phyloP scores from a whole-genome alignment of 805 yeast species.

The Suhomyces faveliae region DNA sequence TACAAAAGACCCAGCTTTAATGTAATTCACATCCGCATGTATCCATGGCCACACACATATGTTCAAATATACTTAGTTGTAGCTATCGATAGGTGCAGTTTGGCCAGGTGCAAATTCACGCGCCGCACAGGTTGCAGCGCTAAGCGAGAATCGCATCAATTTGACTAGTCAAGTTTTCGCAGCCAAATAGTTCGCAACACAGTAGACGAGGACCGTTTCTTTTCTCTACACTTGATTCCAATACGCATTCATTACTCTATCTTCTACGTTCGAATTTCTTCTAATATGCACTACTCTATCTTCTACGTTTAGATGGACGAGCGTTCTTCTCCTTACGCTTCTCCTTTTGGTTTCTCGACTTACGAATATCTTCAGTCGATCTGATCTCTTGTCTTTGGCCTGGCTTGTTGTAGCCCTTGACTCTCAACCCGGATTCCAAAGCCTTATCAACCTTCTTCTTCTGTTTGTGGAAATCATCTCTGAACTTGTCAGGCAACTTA shows the following conservation, averaged over 20 bases:
- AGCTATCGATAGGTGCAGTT: too few relatives aligned
- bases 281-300: conserved; percentile 7
- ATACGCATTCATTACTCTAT: not conserved
- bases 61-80: too few relatives aligned
- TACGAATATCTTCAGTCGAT: conserved; percentile 74
- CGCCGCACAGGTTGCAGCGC: not conserved
- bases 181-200: not conserved
- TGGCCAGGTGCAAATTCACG: too few relatives aligned
- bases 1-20: too few relatives aligned
- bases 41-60: too few relatives aligned
- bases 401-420: conserved; percentile 61
- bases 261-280: not conserved
- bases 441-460: conserved; percentile 82
- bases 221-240: not conserved
- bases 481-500: conserved; percentile 80
- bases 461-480: conserved; percentile 84
- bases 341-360: conserved; percentile 66
- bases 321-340: conserved; percentile 82
- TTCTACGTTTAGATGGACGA: conserved; percentile 52
- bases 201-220: not conserved
- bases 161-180: not conserved
- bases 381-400: conserved; percentile 56
- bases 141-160: not conserved
- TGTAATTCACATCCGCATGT: too few relatives aligned
- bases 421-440: conserved; percentile 64